Evolutionary conservation across 192 early-diverging fungal genomes (phyloP).

Genomic region (Geranomyces michiganensis): DNA sequence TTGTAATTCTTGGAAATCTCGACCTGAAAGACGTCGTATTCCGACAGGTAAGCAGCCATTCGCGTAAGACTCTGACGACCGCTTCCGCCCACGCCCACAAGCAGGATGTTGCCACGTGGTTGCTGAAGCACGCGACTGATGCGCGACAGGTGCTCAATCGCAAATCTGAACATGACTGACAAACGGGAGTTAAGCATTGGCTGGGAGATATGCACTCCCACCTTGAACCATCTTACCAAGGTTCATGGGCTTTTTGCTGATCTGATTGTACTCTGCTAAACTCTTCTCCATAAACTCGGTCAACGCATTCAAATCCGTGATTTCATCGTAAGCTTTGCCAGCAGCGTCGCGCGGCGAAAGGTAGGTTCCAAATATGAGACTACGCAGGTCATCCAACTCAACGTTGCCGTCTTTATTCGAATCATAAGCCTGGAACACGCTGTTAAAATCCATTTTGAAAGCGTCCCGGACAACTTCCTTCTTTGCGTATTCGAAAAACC

Average conservation of each 20-base stretch:
- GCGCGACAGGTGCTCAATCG: slow-evolving; percentile 60
- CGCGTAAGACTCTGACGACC: slow-evolving; percentile 61
- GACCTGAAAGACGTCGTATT: slow-evolving; percentile 62
- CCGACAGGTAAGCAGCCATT: slow-evolving; percentile 62
- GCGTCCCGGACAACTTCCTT: slow-evolving; percentile 43
- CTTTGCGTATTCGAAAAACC: slow-evolving; percentile 52
- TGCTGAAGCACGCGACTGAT: slow-evolving; percentile 60
- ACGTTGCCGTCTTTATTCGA: slow-evolving; percentile 46
- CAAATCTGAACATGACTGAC: slow-evolving; percentile 58
- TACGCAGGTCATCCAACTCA: slow-evolving; percentile 56
- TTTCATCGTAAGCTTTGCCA: slow-evolving; percentile 56
- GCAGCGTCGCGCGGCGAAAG: slow-evolving; percentile 52
- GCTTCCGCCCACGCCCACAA: slow-evolving; percentile 65
- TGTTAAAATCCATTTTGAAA: slow-evolving; percentile 54
- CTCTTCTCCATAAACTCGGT: slow-evolving; percentile 57
- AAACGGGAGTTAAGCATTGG: background rate
- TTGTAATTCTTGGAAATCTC: slow-evolving; percentile 65
- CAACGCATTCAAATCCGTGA: slow-evolving; percentile 49
- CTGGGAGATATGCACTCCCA: too few relatives aligned
- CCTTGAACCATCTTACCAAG: slow-evolving; percentile 47
- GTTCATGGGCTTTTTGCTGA: slow-evolving; percentile 68
- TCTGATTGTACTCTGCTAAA: slow-evolving; percentile 56
- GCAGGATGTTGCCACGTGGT: slow-evolving; percentile 60
- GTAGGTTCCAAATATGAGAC: slow-evolving; percentile 62
- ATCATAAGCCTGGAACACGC: slow-evolving; percentile 55